Percentiles rank a stretch among this genome's conserved stretches.
Evolutionary conservation across 495 filamentous ascomycete species (phyloP).

Genomic region (Gamarada debralockiae): DNA sequence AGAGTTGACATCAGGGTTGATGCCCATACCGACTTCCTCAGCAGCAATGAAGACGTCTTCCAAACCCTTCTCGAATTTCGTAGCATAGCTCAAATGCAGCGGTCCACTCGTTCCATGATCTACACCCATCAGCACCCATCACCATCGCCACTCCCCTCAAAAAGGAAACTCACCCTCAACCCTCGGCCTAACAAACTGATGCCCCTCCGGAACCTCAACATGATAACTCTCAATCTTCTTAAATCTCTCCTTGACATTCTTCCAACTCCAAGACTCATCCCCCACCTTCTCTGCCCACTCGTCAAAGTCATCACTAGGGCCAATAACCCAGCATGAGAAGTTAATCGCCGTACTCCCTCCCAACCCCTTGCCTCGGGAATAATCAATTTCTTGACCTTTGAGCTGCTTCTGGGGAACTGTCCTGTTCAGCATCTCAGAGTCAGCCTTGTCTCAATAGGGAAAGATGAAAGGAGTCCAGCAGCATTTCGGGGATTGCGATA

Average conservation of each 20-base stretch:
- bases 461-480: no score
- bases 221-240: slow-evolving; percentile 53
- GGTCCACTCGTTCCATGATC: slow-evolving; percentile 49
- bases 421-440: no score
- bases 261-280: slow-evolving; percentile 48
- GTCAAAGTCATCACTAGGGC: slow-evolving; percentile 58
- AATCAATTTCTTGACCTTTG: slow-evolving; percentile 46
- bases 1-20: slow-evolving; percentile 55
- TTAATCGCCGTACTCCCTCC: slow-evolving; percentile 63
- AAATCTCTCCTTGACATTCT: slow-evolving; percentile 40
- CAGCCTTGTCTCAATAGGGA: no score
- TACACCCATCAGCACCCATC: slow-evolving; percentile 1
- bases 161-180: slow-evolving; percentile 28
- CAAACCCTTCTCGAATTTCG: slow-evolving; percentile 47
- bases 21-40: slow-evolving; percentile 41
- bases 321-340: slow-evolving; percentile 55
- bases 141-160: background rate
- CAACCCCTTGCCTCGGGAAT: slow-evolving; percentile 54
- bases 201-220: slow-evolving; percentile 28
- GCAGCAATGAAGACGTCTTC: slow-evolving; percentile 38
- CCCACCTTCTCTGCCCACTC: slow-evolving; percentile 39
- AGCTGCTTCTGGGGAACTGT: slow-evolving; percentile 51
- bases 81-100: slow-evolving; percentile 42
- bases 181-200: slow-evolving; percentile 31
- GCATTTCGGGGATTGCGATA: no score